These are phyloP conservation scores for Mycena metata DNA, from an alignment of 768 basidiomycete species.

Conservation along the genomic window DNA sequence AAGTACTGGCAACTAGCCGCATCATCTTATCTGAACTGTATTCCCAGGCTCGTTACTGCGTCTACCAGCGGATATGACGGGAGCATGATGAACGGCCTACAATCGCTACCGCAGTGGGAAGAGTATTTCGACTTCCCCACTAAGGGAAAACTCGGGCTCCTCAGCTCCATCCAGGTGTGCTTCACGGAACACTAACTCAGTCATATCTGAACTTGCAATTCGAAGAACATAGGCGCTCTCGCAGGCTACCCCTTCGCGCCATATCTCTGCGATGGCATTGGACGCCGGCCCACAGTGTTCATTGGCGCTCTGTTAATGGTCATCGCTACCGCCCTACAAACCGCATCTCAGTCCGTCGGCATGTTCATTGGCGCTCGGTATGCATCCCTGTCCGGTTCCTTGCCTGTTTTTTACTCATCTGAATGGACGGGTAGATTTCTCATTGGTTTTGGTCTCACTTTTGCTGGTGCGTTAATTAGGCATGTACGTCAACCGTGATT, in stretches of 20 bases:
- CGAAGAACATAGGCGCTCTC: constrained; percentile 83
- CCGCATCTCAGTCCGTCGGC: constrained; percentile 74
- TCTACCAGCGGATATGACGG: constrained; percentile 84
- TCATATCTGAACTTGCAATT: no score
- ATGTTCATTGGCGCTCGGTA: constrained; percentile 88
- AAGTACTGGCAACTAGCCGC: constrained; percentile 37
- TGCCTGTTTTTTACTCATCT: no score
- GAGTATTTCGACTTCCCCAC: constrained; percentile 70
- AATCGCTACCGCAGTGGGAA: constrained; percentile 75
- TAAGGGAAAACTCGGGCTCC: constrained; percentile 71
- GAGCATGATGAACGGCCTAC: constrained; percentile 85
- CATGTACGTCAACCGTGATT: background rate
- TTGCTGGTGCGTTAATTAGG: constrained; percentile 66
- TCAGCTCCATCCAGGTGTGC: constrained; percentile 84
- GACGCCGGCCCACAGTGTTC: constrained; percentile 75
- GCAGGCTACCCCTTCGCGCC: constrained; percentile 80
- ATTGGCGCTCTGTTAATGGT: constrained; percentile 81
- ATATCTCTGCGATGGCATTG: constrained; percentile 79
- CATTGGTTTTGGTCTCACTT: constrained; percentile 83
- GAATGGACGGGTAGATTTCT: constrained; percentile 66
- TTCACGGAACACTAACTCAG: no score
- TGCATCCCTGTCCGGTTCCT: background rate
- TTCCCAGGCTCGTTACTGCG: constrained; percentile 74
- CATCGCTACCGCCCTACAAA: constrained; percentile 77
- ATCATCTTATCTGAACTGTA: background rate